Percentiles rank a stretch among this genome's conserved stretches.
Evolutionary conservation across 192 early-diverging fungal genomes (phyloP).

Genomic region (Geranomyces variabilis): DNA sequence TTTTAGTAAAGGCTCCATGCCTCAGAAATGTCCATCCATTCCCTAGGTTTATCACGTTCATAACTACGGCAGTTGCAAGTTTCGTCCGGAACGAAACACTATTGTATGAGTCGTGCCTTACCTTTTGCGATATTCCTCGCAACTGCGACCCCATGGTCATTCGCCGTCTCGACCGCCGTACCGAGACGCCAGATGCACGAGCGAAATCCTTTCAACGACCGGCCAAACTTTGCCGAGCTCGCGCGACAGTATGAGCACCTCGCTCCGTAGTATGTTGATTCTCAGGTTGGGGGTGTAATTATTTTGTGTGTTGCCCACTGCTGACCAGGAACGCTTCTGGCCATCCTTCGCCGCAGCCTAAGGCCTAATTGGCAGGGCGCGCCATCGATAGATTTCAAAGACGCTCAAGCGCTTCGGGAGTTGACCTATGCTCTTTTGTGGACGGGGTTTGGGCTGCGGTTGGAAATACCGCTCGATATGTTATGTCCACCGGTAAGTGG

Average conservation of each 20-base stretch:
- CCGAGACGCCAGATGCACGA: slow-evolving; percentile 54
- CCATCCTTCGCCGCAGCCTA: slow-evolving; percentile 23
- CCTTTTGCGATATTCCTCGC: no score
- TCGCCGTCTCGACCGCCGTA: no score
- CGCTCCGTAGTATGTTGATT: slow-evolving; percentile 49
- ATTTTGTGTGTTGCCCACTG: not conserved
- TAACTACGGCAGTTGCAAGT: no score
- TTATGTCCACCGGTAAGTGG: slow-evolving; percentile 66
- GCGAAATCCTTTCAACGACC: slow-evolving; percentile 58
- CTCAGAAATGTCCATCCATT: no score
- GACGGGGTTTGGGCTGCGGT: slow-evolving; percentile 61
- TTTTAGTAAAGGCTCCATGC: no score
- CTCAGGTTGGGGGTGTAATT: not conserved
- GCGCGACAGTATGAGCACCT: slow-evolving; percentile 52
- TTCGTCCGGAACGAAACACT: no score
- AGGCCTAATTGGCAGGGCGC: slow-evolving; percentile 12
- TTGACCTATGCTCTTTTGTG: slow-evolving; percentile 64
- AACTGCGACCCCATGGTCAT: no score
- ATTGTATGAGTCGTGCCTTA: no score
- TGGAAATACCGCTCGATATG: slow-evolving; percentile 70
- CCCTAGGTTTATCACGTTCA: no score
- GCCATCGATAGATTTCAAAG: slow-evolving; percentile 63
- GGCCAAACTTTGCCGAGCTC: slow-evolving; percentile 56
- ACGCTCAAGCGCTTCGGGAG: slow-evolving; percentile 63
- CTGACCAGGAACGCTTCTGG: not conserved